Percentiles rank a stretch among this genome's conserved stretches.
Evolutionary conservation across 805 yeast species (phyloP).

Genomic region (Suhomyces canberraensis): DNA sequence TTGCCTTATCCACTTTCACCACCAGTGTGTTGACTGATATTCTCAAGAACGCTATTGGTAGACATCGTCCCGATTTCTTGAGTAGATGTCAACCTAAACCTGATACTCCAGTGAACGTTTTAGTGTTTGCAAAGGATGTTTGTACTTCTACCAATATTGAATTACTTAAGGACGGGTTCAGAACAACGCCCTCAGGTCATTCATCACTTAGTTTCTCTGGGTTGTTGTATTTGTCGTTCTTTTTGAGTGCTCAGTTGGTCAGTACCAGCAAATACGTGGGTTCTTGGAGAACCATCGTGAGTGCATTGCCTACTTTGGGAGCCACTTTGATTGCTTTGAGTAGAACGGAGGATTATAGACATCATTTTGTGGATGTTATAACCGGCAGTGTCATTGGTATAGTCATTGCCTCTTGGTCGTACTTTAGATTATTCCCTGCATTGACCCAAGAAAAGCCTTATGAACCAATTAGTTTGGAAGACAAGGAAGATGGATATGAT

Average conservation of each 20-base stretch:
- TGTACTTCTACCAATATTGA: slow-evolving; percentile 52
- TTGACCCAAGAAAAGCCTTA: slow-evolving; percentile 30
- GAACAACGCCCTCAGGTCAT: slow-evolving; percentile 84
- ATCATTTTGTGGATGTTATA: slow-evolving; percentile 82
- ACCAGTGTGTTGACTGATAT: slow-evolving; percentile 67
- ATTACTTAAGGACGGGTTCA: slow-evolving; percentile 62
- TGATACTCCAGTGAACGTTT: slow-evolving; percentile 50
- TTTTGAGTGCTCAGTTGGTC: slow-evolving; percentile 65
- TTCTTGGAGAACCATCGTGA: slow-evolving; percentile 58
- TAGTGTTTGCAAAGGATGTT: slow-evolving; percentile 61
- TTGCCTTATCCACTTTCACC: slow-evolving; percentile 54
- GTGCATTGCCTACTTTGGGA: slow-evolving; percentile 55
- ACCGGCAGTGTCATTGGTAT: slow-evolving; percentile 70
- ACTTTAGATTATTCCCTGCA: slow-evolving; percentile 51
- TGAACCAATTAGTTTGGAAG: slow-evolving; percentile 35
- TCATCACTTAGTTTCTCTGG: slow-evolving; percentile 70
- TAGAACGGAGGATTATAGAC: slow-evolving; percentile 90
- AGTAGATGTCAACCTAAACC: slow-evolving; percentile 74
- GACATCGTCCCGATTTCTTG: slow-evolving; percentile 89
- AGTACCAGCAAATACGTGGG: slow-evolving; percentile 48
- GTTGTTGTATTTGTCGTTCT: slow-evolving; percentile 57
- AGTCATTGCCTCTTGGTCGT: slow-evolving; percentile 55
- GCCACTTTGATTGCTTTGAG: slow-evolving; percentile 80
- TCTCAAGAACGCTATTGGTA: slow-evolving; percentile 79
- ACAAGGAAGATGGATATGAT: slow-evolving; percentile 9